phyloP scores from a whole-genome alignment of 768 basidiomycete genomes.

The Tricholoma sp. region DNA sequence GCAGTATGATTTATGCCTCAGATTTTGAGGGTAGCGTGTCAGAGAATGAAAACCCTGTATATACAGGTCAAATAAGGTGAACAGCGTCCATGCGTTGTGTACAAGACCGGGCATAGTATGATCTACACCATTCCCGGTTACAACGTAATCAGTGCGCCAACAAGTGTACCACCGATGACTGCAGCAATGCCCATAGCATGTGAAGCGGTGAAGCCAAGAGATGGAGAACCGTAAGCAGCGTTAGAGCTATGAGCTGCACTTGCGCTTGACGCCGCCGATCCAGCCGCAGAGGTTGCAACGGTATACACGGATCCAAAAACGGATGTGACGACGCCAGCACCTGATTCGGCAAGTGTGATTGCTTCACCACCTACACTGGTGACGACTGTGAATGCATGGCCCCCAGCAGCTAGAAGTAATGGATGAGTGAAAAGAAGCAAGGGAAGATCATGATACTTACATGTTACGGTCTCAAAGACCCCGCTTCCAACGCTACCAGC shows the following conservation, averaged over 20 bases:
- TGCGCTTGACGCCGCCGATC: conserved; percentile 16
- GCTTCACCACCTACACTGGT: conserved; percentile 55
- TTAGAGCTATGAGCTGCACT: conserved; percentile 15
- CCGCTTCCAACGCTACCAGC: conserved; percentile 23
- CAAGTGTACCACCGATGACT: conserved; percentile 32
- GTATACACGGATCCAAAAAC: conserved; percentile 52
- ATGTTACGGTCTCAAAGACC: conserved; percentile 37
- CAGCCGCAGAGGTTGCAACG: conserved; percentile 36
- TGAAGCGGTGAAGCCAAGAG: conserved; percentile 22
- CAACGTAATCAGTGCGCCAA: conserved; percentile 35
- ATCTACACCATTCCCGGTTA: conserved; percentile 12
- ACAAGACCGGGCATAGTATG: too few species aligned
- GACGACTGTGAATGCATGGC: conserved; percentile 46
- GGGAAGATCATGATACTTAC: conserved; percentile 21
- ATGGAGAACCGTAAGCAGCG: conserved; percentile 19
- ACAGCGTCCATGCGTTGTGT: too few species aligned
- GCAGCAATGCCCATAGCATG: conserved; percentile 29
- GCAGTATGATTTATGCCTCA: too few species aligned
- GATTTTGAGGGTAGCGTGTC: too few species aligned
- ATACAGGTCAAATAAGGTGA: too few species aligned
- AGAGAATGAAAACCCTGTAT: too few species aligned
- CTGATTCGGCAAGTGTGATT: conserved; percentile 50
- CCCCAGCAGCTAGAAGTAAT: conserved; percentile 43
- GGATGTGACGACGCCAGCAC: conserved; percentile 39
- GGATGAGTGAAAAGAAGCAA: conserved; percentile 17